phyloP scores from a whole-genome alignment of 2,329 filamentous ascomycete species.

The Fusarium haematococcum region DNA sequence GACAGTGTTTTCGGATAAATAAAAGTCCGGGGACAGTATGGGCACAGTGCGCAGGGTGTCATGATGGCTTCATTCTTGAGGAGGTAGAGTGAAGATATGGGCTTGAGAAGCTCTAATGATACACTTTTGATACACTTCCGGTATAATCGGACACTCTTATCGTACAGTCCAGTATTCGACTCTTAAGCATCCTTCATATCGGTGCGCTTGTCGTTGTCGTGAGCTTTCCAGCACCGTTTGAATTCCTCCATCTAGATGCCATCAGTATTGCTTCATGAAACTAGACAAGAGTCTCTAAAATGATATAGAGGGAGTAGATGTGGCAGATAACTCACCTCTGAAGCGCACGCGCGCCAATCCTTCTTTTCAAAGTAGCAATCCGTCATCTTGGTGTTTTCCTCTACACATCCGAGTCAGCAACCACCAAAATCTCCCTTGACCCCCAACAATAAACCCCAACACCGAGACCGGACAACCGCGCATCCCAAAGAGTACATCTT shows the following conservation, averaged over 20 bases:
- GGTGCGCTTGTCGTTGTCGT: conserved; percentile 88
- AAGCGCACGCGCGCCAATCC: conserved; percentile 90
- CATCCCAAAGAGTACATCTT: background rate
- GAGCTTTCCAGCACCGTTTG: conserved; percentile 88
- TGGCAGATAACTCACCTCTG: conserved; percentile 74
- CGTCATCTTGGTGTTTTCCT: conserved; percentile 89
- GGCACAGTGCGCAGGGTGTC: background rate
- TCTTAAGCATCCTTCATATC: conserved; percentile 73
- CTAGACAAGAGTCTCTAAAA: background rate
- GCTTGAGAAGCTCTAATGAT: background rate
- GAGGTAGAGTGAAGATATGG: background rate
- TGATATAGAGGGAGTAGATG: no score
- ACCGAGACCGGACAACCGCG: background rate
- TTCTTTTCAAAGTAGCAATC: conserved; percentile 97
- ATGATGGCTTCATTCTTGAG: conserved; percentile 26
- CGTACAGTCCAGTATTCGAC: background rate
- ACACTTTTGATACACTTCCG: conserved; percentile 11
- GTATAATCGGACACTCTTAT: background rate
- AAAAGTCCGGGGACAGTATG: conserved; percentile 18
- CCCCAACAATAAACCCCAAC: conserved; percentile 25
- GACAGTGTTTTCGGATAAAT: conserved; percentile 16
- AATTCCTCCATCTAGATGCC: conserved; percentile 84
- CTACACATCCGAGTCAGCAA: conserved; percentile 58
- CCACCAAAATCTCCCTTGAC: background rate
- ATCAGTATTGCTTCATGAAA: conserved; percentile 21